phyloP scores from a whole-genome alignment of 2,329 filamentous ascomycete genomes.

The Apiospora phragmitis region DNA sequence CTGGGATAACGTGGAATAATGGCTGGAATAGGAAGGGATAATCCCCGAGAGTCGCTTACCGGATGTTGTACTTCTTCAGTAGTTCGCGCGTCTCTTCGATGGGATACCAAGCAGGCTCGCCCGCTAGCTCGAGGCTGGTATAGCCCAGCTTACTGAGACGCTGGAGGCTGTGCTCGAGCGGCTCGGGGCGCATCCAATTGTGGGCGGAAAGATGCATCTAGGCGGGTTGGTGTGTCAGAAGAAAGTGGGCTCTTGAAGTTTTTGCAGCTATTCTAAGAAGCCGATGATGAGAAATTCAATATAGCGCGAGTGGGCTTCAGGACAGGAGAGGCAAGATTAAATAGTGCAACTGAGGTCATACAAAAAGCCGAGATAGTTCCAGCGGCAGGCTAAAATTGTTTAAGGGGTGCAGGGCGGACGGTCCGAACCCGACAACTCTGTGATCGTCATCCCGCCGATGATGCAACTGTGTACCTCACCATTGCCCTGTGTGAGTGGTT shows the following conservation, averaged over 20 bases:
- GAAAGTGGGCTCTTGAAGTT: background rate
- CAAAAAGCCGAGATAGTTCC: background rate
- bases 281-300: background rate
- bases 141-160: conserved; percentile 20
- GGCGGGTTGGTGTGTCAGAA: background rate
- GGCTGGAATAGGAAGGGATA: too few relatives aligned
- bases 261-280: background rate
- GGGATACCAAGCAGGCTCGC: conserved; percentile 18
- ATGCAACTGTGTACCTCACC: background rate
- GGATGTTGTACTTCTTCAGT: conserved; percentile 18
- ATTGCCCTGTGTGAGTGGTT: background rate
- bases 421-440: background rate
- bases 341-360: background rate
- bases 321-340: background rate
- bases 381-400: background rate
- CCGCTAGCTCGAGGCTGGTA: conserved; percentile 20
- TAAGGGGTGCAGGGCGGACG: too few relatives aligned
- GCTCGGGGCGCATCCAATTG: conserved; percentile 22
- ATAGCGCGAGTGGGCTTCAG: background rate
- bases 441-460: background rate
- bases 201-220: conserved; percentile 23
- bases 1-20: too few relatives aligned
- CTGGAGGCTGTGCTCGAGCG: conserved; percentile 19
- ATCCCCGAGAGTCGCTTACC: too few relatives aligned
- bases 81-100: conserved; percentile 16